Base-by-base conservation (phyloP, 1,139 yeast species). In the Hemisphaericaspora xylofermentans region DNA sequence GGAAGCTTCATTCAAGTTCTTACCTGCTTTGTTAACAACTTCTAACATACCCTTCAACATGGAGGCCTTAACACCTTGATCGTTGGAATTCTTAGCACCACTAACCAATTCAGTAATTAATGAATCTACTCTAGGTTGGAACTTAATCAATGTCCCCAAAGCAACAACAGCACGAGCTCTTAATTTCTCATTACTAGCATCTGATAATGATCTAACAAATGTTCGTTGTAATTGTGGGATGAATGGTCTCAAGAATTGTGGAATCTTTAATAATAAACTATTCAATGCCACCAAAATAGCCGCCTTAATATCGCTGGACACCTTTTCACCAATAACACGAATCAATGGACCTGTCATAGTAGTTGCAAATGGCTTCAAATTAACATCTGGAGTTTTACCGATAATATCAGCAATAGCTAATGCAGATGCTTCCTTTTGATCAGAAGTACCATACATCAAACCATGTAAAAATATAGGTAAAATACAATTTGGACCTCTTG, bases 151-250 rank as follows among this genome's bases (percentile, higher is more conserved):
- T 7, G 91, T 81, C 40, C 96, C 95, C 51, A 93, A 71, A 0
- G 97, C 98, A 52, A 74, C 77, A 29, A 95, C 97, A n/a, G 98
- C 96, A 49, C 95, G 78, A 4, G 81, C 64, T 54, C 98, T 78
- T 56, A 93, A 72, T 6, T 77, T 67, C 44, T 84, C 95, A 56
- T 83, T 86, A 1, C 74, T 57, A 3, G 85, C 74, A 64, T 93
- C 98, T 37, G 88, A 77, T 49, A 94, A 73, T 1, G 96, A 87
- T 61, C 95, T 86, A 36, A 94, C 95, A 68, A 93, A 94, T 1
- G 98, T 94, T 63, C 99, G 80, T 67, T 94, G 98, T 52, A 94
- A 74, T 69, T 94, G 99, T 8, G 99, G 99, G 63, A 93, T 81
- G 62, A 94, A 94, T 10, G 99, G 98, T 58, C 94, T 80, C 63